A percentile compares a stretch with the other conserved stretches of the same genome.
These are phyloP conservation scores for Trypethelium eluteriae DNA, from an alignment of 495 filamentous ascomycete species.

Conservation along the genomic window DNA sequence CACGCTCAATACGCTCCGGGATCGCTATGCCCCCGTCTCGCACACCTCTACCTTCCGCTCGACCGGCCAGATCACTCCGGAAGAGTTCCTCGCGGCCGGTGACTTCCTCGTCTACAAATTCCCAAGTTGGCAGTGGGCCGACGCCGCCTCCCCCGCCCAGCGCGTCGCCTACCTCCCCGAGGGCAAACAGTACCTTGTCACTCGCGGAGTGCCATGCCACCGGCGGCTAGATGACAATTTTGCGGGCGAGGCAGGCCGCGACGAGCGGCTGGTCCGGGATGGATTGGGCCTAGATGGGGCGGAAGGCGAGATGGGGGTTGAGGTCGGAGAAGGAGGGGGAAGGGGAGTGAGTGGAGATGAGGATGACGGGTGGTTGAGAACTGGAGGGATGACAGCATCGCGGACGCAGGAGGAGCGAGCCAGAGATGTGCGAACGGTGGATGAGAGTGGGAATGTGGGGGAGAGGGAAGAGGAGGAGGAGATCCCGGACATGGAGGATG, in stretches of 20 bases:
- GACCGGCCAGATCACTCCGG: constrained; percentile 92
- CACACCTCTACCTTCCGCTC: constrained; percentile 87
- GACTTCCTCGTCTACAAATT: constrained; percentile 99
- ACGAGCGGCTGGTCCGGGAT: constrained; percentile 76
- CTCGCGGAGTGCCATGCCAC: constrained; percentile 86
- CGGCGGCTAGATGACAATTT: constrained; percentile 88
- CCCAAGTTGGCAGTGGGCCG: constrained; percentile 96
- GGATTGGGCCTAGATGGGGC: constrained; percentile 40
- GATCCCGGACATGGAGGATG: constrained; percentile 97
- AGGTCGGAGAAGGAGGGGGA: constrained; percentile 40
- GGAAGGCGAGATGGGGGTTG: constrained; percentile 3
- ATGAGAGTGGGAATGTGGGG: constrained; percentile 70
- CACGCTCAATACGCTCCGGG: constrained; percentile 76
- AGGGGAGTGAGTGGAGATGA: constrained; percentile 44
- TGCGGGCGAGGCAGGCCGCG: constrained; percentile 73
- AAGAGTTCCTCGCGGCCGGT: constrained; percentile 91
- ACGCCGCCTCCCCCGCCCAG: constrained; percentile 67
- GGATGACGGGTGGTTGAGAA: constrained; percentile 87
- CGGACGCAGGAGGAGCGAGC: constrained; percentile 65
- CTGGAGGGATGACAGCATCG: constrained; percentile 55
- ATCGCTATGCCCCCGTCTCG: constrained; percentile 78
- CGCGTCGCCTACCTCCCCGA: constrained; percentile 75
- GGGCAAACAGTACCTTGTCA: constrained; percentile 92
- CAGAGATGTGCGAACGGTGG: constrained; percentile 74
- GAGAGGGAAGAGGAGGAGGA: constrained; percentile 65